These are phyloP conservation scores for Diatrype stigma DNA, from an alignment of 2,329 filamentous ascomycete species.

Conservation along the genomic window DNA sequence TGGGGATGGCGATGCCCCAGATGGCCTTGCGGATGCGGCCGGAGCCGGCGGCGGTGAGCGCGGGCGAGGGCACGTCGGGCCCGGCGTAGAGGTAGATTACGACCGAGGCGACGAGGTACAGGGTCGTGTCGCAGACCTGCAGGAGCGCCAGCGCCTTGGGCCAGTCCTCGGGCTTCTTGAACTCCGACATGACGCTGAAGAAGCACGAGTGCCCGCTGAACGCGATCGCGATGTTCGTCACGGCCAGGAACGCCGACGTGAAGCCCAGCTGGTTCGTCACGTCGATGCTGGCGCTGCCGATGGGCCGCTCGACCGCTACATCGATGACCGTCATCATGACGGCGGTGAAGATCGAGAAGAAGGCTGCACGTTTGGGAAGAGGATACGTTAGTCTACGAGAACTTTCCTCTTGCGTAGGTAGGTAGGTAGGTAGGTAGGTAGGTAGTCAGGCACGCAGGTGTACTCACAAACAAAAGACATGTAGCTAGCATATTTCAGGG, in stretches of 20 bases:
- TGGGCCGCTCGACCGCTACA: conserved; percentile 45
- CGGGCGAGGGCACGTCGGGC: conserved; percentile 57
- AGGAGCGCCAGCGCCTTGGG: conserved; percentile 45
- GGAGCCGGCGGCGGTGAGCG: conserved; percentile 56
- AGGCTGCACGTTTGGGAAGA: too few relatives aligned
- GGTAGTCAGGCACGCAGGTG: background rate
- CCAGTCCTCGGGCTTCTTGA: conserved; percentile 57
- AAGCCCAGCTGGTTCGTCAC: conserved; percentile 38
- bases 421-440: background rate
- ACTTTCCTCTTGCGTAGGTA: too few relatives aligned
- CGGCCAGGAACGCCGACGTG: conserved; percentile 50
- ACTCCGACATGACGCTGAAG: conserved; percentile 62
- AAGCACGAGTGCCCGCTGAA: conserved; percentile 67
- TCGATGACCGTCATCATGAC: conserved; percentile 62
- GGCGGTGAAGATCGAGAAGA: conserved; percentile 57
- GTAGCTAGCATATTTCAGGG: conserved; percentile 58
- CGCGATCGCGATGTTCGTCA: conserved; percentile 63
- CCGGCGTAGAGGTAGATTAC: conserved; percentile 68
- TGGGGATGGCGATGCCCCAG: conserved; percentile 65
- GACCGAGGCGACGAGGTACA: conserved; percentile 62
- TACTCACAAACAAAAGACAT: conserved; percentile 51
- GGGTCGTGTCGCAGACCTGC: conserved; percentile 52
- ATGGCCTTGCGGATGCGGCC: conserved; percentile 56
- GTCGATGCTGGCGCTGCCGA: conserved; percentile 30
- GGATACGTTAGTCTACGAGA: too few relatives aligned